These are phyloP conservation scores for Diaporthe sp. DNA, from an alignment of 2,329 filamentous ascomycete species.

Conservation along the genomic window DNA sequence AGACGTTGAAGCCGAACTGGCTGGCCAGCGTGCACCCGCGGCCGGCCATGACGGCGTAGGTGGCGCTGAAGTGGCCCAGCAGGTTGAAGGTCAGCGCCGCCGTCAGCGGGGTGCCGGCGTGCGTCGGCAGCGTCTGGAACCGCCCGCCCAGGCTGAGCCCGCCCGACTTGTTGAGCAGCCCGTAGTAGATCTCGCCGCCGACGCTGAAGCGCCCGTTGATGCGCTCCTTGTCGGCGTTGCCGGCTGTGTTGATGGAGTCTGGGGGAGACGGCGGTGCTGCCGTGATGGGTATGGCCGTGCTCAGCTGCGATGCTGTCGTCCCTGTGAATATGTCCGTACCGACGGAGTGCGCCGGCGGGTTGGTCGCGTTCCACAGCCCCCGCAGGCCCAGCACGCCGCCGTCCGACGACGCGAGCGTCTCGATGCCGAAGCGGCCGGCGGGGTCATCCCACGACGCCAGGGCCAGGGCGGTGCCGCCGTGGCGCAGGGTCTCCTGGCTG, in stretches of 20 bases:
- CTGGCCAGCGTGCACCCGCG: constrained; percentile 85
- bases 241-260: background rate
- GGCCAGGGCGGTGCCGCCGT: constrained; percentile 82
- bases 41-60: constrained; percentile 89
- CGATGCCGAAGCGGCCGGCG: constrained; percentile 79
- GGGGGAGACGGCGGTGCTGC: background rate
- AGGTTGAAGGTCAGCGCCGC: constrained; percentile 94
- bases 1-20: constrained; percentile 96
- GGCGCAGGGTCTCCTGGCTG: constrained; percentile 78
- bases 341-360: constrained; percentile 44
- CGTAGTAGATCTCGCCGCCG: constrained; percentile 95
- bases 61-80: constrained; percentile 93
- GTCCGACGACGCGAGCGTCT: constrained; percentile 93
- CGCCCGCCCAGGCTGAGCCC: constrained; percentile 90
- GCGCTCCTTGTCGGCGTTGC: constrained; percentile 64
- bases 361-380: constrained; percentile 82
- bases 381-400: constrained; percentile 89
- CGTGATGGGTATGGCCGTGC: constrained; percentile 1
- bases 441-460: constrained; percentile 86
- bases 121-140: constrained; percentile 87
- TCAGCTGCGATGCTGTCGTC: constrained; percentile 42
- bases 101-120: constrained; percentile 89
- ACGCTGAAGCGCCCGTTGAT: constrained; percentile 88
- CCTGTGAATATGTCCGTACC: constrained; percentile 30
- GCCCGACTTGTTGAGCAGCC: constrained; percentile 92